Conservation (phyloP, 441 rosid species). For the Gossypium davidsonii region DNA sequence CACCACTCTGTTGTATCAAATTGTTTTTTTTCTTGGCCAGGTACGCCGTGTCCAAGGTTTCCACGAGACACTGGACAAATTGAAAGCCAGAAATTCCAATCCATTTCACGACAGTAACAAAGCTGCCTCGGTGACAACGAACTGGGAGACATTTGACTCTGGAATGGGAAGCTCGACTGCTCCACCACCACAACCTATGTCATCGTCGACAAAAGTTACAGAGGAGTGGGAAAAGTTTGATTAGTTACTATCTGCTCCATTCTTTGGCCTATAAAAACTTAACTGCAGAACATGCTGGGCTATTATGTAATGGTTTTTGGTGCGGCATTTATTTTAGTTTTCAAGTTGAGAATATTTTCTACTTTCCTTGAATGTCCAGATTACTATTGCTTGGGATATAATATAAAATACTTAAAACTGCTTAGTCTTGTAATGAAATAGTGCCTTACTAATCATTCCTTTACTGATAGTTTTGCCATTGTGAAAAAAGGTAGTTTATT, state of each 20-base stretch:
- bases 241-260: conserved; percentile 19
- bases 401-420: neutral
- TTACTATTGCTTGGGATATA: neutral
- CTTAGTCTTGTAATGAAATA: neutral
- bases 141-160: conserved; percentile 68
- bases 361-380: neutral
- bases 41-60: conserved; percentile 65
- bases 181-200: conserved; percentile 44
- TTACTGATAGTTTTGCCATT: neutral
- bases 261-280: neutral
- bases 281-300: neutral
- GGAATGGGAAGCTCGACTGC: conserved; percentile 65
- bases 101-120: conserved; percentile 41
- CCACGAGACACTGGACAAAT: conserved; percentile 62
- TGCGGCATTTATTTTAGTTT: neutral
- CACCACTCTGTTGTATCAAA: conserved; percentile 4
- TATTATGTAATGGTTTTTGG: neutral
- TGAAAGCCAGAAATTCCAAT: conserved; percentile 59
- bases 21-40: conserved; percentile 33
- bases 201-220: conserved; percentile 45
- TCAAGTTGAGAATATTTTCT: neutral
- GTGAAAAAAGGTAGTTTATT: too few relatives aligned
- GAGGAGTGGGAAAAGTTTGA: conserved; percentile 73
- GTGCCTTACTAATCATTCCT: neutral
- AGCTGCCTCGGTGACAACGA: conserved; percentile 50